Percentiles rank a stretch among this genome's conserved stretches.
Evolutionary conservation across 495 filamentous ascomycete genomes (phyloP).

Genomic region (Hyaloscypha finlandica): DNA sequence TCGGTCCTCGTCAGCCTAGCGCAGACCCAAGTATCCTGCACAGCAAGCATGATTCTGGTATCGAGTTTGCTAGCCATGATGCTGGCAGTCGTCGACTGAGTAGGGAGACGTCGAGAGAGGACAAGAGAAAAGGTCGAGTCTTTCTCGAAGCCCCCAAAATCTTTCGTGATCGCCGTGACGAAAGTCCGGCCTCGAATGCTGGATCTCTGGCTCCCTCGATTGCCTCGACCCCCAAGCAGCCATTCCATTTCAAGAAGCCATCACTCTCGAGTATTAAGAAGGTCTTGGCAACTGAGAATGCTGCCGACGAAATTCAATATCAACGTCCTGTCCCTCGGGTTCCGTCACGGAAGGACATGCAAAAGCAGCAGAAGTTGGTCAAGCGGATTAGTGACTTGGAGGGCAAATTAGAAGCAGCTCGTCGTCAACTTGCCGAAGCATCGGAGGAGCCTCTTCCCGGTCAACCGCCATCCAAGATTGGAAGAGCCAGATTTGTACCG

Average conservation of each 20-base stretch:
- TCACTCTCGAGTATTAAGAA: conserved; percentile 29
- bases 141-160: conserved; percentile 23
- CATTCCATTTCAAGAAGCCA: conserved; percentile 26
- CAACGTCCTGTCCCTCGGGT: conserved; percentile 44
- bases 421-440: conserved; percentile 57
- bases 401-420: conserved; percentile 57
- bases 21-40: background rate
- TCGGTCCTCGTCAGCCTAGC: background rate
- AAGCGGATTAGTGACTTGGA: conserved; percentile 70
- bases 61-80: conserved; percentile 16
- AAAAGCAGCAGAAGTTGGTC: conserved; percentile 60
- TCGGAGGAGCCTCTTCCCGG: conserved; percentile 42
- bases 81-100: background rate
- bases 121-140: conserved; percentile 28
- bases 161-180: background rate
- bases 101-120: conserved; percentile 19
- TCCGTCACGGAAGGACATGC: conserved; percentile 61
- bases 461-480: conserved; percentile 36
- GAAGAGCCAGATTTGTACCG: conserved; percentile 53
- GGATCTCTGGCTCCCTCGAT: background rate
- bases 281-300: conserved; percentile 15
- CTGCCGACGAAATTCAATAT: conserved; percentile 1
- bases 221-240: conserved; percentile 8
- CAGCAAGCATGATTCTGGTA: conserved; percentile 30
- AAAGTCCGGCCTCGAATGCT: conserved; percentile 18